These are phyloP conservation scores for Angophora floribunda DNA, from an alignment of 345 rosid genomes.

Conservation along the genomic window DNA sequence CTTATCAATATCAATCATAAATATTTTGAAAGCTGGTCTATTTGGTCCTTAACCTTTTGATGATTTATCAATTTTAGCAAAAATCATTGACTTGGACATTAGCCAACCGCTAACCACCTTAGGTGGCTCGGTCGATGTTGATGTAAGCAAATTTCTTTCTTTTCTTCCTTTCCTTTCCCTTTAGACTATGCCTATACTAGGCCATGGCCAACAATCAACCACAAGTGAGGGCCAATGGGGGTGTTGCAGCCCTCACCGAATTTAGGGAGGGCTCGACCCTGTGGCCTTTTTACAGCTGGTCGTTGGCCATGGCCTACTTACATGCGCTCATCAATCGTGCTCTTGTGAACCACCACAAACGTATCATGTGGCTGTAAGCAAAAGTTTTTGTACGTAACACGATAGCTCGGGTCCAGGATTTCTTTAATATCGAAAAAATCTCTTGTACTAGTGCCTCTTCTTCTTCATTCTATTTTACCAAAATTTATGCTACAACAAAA, in stretches of 20 bases:
- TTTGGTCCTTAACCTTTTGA: no score
- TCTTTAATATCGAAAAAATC: background rate
- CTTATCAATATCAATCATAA: background rate
- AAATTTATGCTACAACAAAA: no score
- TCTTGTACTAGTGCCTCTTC: background rate
- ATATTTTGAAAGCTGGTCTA: rapidly evolving
- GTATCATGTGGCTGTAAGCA: background rate
- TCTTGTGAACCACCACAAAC: background rate
- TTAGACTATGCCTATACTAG: rapidly evolving
- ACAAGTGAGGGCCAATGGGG: rapidly evolving
- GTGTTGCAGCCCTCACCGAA: no score
- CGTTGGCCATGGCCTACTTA: background rate
- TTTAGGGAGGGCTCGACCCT: rapidly evolving
- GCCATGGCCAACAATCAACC: rapidly evolving
- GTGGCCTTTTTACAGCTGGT: no score
- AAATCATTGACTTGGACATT: rapidly evolving
- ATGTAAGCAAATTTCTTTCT: no score
- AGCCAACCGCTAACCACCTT: rapidly evolving
- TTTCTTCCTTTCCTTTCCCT: background rate
- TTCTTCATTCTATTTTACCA: no score
- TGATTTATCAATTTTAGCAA: rapidly evolving
- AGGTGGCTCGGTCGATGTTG: rapidly evolving
- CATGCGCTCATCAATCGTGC: background rate
- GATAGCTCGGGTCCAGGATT: background rate
- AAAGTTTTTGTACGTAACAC: background rate